Conservation (phyloP, 805 yeast genomes). For the Saccharomycodes ludwigii region DNA sequence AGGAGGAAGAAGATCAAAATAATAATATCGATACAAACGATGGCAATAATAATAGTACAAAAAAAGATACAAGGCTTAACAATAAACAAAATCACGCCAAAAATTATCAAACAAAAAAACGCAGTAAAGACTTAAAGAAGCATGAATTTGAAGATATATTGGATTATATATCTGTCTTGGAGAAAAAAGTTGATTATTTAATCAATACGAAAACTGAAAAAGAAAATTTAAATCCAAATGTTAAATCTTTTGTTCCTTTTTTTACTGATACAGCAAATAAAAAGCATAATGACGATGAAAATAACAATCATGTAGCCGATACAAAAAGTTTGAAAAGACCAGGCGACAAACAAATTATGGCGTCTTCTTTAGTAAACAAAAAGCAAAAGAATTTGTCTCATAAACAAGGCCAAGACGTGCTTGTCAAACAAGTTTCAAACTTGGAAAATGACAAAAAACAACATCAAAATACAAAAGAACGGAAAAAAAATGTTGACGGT, state of each 20-base stretch:
- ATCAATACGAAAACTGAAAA: not conserved
- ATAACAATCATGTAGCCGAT: not conserved
- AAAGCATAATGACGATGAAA: not conserved
- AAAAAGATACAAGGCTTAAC: too few relatives aligned
- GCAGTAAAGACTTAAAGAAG: slow-evolving; percentile 10
- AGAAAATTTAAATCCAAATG: not conserved
- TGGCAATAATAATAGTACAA: too few relatives aligned
- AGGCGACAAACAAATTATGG: not conserved
- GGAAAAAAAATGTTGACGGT: not conserved
- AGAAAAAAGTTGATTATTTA: slow-evolving; percentile 3
- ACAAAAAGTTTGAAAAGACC: not conserved
- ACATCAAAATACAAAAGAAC: not conserved
- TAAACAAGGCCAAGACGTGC: too few relatives aligned
- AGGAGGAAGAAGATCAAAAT: too few relatives aligned
- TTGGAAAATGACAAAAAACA: too few relatives aligned
- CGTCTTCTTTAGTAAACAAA: too few relatives aligned
- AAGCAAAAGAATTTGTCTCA: not conserved
- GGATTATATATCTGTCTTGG: slow-evolving; percentile 1
- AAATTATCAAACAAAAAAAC: too few relatives aligned
- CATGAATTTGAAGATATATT: slow-evolving; percentile 5
- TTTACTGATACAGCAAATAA: not conserved
- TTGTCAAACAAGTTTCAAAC: too few relatives aligned
- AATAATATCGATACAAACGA: too few relatives aligned
- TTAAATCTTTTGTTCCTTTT: not conserved
- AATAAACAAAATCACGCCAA: too few relatives aligned